Evolutionary conservation across 257 asterid species (phyloP), one percentile per base, ranked within the genome.

Genomic region (Cinchona pubescens): DNA sequence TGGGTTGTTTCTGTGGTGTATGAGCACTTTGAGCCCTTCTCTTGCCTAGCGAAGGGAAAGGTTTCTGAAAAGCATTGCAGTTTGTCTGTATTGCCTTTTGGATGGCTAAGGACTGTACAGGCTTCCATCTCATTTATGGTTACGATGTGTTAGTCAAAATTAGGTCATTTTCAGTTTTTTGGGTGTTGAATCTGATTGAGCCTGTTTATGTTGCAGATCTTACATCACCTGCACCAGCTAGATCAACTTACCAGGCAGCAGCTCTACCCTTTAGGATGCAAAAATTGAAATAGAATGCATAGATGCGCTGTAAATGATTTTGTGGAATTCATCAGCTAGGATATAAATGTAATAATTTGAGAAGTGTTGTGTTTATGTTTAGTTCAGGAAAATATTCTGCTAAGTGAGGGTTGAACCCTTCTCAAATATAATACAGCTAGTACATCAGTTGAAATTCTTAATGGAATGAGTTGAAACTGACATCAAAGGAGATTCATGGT

Each of bases 201-300:
- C 46, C n/a, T 13, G 40, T 40, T 64, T 13, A 38, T 73, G 60
- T 78, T 80, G 91, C 93, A 91, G 97, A 91, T 85, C 90, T 94
- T 76, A 88, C 90, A 34, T 84, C 91, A 55, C 97, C 97, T 6
- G 94, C 94, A 8, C 98, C 98, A 3, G 97, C 97, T 29, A 96
- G 98, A 55, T 82, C 97, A 14, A 94, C 98, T 42, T 94, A 89
- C 83, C 97, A 94, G 85, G 98, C 89, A 7, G 98, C 97, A 2
- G 97, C 96, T 60, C 83, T 94, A 60, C 98, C 97, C 45, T 40
- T 89, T n/a, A n/a, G 96, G 91, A 86, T 40, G 98, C 98, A 43
- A 87, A 81, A 83, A 83, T 94, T 65, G 98, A 94, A 79, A 83
- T 94, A 4, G 97, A 94, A 67, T 92, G 98, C 92, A 90, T 90